These are phyloP conservation scores for Cercophora sp. DNA, from an alignment of 495 filamentous ascomycete species.

Conservation along the genomic window DNA sequence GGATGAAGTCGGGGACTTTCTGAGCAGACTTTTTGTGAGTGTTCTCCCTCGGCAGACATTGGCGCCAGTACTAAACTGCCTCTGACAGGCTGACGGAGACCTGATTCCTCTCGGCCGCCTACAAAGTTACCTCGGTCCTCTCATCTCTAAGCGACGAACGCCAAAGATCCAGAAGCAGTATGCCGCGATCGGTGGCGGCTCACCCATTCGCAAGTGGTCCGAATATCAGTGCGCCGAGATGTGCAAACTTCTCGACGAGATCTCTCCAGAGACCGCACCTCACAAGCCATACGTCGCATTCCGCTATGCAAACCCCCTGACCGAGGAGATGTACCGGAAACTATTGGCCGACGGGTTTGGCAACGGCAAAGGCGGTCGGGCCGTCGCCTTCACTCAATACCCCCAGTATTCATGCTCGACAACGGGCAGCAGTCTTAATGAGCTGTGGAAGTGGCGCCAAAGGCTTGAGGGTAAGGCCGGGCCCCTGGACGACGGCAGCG, in stretches of 20 bases:
- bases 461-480: conserved; percentile 73
- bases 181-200: conserved; percentile 89
- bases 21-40: conserved; percentile 88
- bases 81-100: conserved; percentile 77
- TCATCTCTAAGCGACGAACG: conserved; percentile 81
- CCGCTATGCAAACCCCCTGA: conserved; percentile 89
- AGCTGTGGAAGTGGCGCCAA: conserved; percentile 94
- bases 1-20: conserved; percentile 82
- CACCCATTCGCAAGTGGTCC: conserved; percentile 96
- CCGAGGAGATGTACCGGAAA: conserved; percentile 82
- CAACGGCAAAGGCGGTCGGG: conserved; percentile 77
- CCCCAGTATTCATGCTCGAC: conserved; percentile 99
- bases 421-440: conserved; percentile 92
- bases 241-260: conserved; percentile 90
- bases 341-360: conserved; percentile 87
- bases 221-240: conserved; percentile 88
- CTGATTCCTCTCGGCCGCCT: conserved; percentile 93
- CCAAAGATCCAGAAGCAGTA: conserved; percentile 97
- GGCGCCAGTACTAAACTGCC: background rate
- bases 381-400: conserved; percentile 97
- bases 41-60: background rate
- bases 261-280: conserved; percentile 87
- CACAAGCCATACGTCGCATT: conserved; percentile 99
- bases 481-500: conserved; percentile 36
- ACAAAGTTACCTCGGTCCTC: conserved; percentile 82